phyloP scores from a whole-genome alignment of 176 grass and related monocot genomes.

The Ensete glaucum region DNA sequence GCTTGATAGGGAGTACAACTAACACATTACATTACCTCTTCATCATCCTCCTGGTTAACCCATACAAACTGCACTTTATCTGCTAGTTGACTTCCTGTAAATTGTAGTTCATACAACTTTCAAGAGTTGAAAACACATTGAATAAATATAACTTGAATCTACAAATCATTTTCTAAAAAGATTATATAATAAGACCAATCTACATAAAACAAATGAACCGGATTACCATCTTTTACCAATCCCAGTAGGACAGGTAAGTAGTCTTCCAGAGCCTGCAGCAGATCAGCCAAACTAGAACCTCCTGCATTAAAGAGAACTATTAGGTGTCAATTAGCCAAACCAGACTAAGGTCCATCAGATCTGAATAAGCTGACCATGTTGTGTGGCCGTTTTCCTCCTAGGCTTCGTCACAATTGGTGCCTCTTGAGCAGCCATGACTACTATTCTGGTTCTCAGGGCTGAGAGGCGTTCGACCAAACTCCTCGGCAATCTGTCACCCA shows the following conservation, averaged over 20 bases:
- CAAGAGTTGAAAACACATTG: conserved; percentile 11
- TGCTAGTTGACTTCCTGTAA: conserved; percentile 17
- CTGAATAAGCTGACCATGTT: conserved; percentile 12
- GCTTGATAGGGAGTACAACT: not conserved
- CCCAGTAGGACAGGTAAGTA: conserved; percentile 24
- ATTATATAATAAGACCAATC: not conserved
- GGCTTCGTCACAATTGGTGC: conserved; percentile 9
- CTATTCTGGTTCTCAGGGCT: conserved; percentile 18
- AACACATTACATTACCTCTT: not conserved
- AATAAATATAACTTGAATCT: not conserved
- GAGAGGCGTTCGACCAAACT: conserved; percentile 17
- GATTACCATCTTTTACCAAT: conserved; percentile 26
- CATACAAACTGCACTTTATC: conserved; percentile 17
- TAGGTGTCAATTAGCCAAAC: not conserved
- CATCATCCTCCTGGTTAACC: conserved; percentile 22
- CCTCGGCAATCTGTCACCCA: conserved; percentile 13
- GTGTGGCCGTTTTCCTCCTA: conserved; percentile 6
- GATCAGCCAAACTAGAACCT: conserved; percentile 21
- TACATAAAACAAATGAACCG: not conserved
- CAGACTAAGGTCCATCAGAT: not conserved
- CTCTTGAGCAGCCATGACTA: conserved; percentile 23
- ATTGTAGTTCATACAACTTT: conserved; percentile 17
- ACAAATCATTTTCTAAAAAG: not conserved
- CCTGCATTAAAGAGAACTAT: not conserved
- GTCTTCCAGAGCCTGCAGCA: conserved; percentile 21